These are phyloP conservation scores for Arctium minus DNA, from an alignment of 129 eudicot species.

Conservation along the genomic window DNA sequence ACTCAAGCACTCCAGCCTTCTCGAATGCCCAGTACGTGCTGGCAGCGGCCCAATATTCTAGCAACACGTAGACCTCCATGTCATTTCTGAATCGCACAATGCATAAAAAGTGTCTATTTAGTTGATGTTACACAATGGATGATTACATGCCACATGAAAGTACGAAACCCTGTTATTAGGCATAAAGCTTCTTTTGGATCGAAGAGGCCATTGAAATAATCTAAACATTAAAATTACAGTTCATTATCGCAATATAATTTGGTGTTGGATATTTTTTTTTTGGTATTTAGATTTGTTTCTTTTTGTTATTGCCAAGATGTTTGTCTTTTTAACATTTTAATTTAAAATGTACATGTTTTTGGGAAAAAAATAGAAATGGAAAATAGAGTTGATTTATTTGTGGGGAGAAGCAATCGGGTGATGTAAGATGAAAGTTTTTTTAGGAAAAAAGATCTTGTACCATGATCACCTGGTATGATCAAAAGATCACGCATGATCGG, in stretches of 20 bases:
- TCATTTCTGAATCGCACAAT: no score
- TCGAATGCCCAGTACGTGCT: no score
- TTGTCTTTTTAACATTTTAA: background rate
- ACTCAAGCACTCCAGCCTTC: no score
- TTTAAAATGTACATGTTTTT: background rate
- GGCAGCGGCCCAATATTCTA: no score
- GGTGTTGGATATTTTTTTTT: background rate
- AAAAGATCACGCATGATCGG: background rate
- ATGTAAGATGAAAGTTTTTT: slow-evolving; percentile 19
- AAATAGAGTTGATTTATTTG: background rate
- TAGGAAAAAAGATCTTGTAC: slow-evolving; percentile 27
- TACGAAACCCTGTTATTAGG: background rate
- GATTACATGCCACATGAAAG: background rate
- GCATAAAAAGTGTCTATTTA: background rate
- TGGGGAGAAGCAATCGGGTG: background rate
- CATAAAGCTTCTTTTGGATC: background rate
- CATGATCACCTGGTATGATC: slow-evolving; percentile 18
- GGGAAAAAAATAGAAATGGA: background rate
- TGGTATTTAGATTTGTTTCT: background rate
- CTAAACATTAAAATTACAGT: background rate
- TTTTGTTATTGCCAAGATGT: background rate
- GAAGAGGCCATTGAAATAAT: background rate
- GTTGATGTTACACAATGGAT: background rate
- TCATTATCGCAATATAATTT: background rate
- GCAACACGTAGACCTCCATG: no score